Conservation (phyloP, 805 yeast species). For the Wickerhamomyces queroliae region DNA sequence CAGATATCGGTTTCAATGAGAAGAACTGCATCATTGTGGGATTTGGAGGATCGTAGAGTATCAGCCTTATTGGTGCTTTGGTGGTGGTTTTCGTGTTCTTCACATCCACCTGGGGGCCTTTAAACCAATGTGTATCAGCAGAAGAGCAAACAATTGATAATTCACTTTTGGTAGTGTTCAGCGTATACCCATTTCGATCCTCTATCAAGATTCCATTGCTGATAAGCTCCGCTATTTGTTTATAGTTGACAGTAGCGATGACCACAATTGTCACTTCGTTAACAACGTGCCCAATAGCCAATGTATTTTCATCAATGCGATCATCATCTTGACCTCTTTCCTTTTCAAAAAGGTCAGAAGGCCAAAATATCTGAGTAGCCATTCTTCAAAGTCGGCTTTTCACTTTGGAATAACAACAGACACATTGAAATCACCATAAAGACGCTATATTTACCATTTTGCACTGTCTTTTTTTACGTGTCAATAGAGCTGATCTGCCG, state of each 20-base stretch:
- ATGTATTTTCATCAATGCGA: not conserved
- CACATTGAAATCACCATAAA: too few relatives aligned
- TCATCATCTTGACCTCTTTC: not conserved
- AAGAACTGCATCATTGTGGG: conserved; percentile 69
- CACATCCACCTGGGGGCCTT: not conserved
- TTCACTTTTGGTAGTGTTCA: not conserved
- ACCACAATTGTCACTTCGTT: not conserved
- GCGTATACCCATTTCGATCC: not conserved
- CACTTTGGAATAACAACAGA: too few relatives aligned
- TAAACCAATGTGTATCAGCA: not conserved
- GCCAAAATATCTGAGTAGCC: conserved; percentile 2
- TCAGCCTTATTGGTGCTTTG: conserved; percentile 24
- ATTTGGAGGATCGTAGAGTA: conserved; percentile 68
- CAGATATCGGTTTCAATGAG: conserved; percentile 65
- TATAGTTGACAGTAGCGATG: not conserved
- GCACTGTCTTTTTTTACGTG: too few relatives aligned
- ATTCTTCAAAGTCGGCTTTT: too few relatives aligned
- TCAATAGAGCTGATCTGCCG: too few relatives aligned
- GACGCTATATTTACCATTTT: too few relatives aligned
- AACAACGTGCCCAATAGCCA: not conserved
- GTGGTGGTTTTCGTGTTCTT: conserved; percentile 1
- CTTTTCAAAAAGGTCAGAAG: conserved; percentile 1
- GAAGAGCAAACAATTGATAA: not conserved
- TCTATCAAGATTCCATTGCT: not conserved
- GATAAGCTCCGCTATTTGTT: not conserved